Evolutionary conservation across 768 basidiomycete genomes (phyloP), one percentile per base, ranked within the genome.

Genomic region (Agrocybe pediades): DNA sequence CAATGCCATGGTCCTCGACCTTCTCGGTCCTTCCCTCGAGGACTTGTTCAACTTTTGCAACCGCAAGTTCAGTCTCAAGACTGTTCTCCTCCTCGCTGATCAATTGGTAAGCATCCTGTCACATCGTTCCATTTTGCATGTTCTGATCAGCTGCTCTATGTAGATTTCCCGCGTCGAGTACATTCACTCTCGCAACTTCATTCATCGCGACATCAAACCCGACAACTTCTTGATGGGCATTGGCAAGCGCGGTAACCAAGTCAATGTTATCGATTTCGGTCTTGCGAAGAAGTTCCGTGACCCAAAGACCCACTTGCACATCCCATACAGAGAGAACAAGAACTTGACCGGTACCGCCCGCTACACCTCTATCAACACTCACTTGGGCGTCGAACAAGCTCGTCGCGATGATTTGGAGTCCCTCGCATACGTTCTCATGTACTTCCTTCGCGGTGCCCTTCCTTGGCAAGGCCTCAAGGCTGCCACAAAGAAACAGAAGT

Each of bases 221-320:
- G 96, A 98, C 81, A 98, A 99, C 78, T 99, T 99, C 79, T 75
- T 99, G 68, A 99, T 99, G 96, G 96, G 96, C 41, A 98, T 98
- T 62, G 97, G 97, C 63, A 98, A 98, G 79, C 95, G 97, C 62
- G 96, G 97, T 59, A 99, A 98, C 69, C 97, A 99, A 73, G 97
- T 99, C 77, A 99, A 99, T 65, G 92, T 98, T 62, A 92, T 96
- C 69, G 95, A 97, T 68, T 97, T 97, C 51, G 94, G 97, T 78
- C 84, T 99, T 43, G 97, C 97, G 24, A 99, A 98, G 84, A 99
- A 99, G 80, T 99, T 95, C 84, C 86, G 97, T 57, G 97, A 99
- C 77, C 95, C 97, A 25, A 98, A 98, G 87, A 99, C 97, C 55
- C 97, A 98, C 69, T 85, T 99, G 33, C 97, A 99, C 72, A 99